Conservation (phyloP, 768 basidiomycete species). For the Cystofilobasidium ferigula region DNA sequence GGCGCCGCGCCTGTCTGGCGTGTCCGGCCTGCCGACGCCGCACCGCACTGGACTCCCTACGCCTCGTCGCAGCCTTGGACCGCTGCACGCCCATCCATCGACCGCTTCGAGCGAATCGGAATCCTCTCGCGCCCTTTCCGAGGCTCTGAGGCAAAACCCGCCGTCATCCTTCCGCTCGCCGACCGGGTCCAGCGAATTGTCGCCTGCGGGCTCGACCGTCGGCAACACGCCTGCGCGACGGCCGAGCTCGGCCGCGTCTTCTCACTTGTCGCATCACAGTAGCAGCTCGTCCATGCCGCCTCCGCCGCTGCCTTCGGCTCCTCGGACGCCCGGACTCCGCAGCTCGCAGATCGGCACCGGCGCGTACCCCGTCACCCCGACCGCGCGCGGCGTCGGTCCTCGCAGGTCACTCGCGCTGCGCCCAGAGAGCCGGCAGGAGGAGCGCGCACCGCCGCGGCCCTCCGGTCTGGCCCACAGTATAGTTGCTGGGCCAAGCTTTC, state of each 20-base stretch:
- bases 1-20: conserved; percentile 12
- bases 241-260: not conserved
- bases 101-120: conserved; percentile 1
- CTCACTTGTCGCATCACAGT: conserved; percentile 7
- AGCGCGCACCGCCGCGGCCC: not conserved
- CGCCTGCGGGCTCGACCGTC: not conserved
- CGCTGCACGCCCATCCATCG: not conserved
- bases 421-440: conserved; percentile 20
- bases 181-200: not conserved
- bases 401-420: not conserved
- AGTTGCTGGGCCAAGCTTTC: conserved; percentile 27
- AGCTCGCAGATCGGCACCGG: not conserved
- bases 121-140: conserved; percentile 6
- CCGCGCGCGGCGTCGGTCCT: not conserved
- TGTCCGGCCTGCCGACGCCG: conserved; percentile 21
- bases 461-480: not conserved
- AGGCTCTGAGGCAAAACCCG: conserved; percentile 16
- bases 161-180: conserved; percentile 20
- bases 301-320: conserved; percentile 8
- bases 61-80: conserved; percentile 10
- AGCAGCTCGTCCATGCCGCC: not conserved
- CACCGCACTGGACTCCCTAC: conserved; percentile 13
- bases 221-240: not conserved
- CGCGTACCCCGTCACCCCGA: not conserved
- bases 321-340: not conserved